Evolutionary conservation across 1,284 basidiomycete genomes (phyloP), one percentile per base, ranked within the genome.

Genomic region (Golubevia pallescens): DNA sequence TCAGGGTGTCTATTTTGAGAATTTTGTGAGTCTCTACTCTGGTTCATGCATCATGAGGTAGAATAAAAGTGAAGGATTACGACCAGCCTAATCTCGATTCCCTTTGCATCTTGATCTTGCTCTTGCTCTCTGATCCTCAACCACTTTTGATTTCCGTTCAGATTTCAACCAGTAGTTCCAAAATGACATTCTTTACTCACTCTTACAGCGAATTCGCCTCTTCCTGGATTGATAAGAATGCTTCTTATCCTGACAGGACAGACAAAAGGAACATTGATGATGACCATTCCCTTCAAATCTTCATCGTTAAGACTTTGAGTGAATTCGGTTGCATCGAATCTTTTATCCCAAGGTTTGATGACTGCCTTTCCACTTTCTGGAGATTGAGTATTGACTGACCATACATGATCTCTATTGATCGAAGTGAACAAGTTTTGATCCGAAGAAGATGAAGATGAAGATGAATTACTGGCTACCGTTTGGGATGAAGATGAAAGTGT

Each of bases 291-390:
- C 58, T 8, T 58, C 21, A 24, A 2, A 5, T 13, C 28, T 38
- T 82, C 81, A 59, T 84, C 81, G 34, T 80, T 80, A 53, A 76
- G 76, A 62, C 78, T 81, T 65, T 84, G 78, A 3, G 73, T 70
- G 48, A 59, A 80, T n/a, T 61, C 65, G 0, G 69, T 64, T 4
- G 72, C 59, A 5, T 74, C 66, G 19, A 74, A 63, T 19, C 80
- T 69, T 57, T 75, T 60, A 61, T 82, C 67, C 81, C 81, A 84
- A 2, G 80, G 81, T 65, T 82, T 84, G 72, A 82, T 73, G 57
- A 76, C 76, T 20, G 67, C 66, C 48, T 72, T 76, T 14, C 76
- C 78, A 0, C 70, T 68, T 56, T 81, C 80, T 19, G 81, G 81
- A 14, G 74, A 77, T 14, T 79, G 71, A 13, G 83, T 63, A 57